Conservation (phyloP, 2,329 filamentous ascomycete species). For the Ambrosiella beaveri region DNA sequence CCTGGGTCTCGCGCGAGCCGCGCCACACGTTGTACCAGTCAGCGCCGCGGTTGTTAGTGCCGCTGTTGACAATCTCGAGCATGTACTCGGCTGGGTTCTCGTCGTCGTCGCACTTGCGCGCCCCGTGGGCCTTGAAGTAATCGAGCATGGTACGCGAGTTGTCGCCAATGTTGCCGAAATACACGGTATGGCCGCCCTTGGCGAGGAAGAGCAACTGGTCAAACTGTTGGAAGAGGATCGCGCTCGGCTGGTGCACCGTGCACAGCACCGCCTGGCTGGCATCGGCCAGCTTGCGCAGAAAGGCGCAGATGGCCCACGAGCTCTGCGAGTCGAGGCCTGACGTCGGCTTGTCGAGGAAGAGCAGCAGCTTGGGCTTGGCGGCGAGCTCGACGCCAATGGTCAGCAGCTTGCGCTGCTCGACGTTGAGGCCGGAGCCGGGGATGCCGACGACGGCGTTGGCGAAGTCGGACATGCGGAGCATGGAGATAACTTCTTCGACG, state of each 20-base stretch:
- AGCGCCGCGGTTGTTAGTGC: slow-evolving; percentile 21
- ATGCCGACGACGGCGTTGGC: slow-evolving; percentile 48
- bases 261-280: slow-evolving; percentile 36
- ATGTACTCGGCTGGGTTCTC: slow-evolving; percentile 67
- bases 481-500: slow-evolving; percentile 46
- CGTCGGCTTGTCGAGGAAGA: slow-evolving; percentile 47
- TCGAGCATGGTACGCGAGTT: slow-evolving; percentile 38
- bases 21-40: slow-evolving; percentile 58
- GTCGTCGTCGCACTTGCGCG: slow-evolving; percentile 36
- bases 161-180: slow-evolving; percentile 49
- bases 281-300: slow-evolving; percentile 43
- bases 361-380: slow-evolving; percentile 37
- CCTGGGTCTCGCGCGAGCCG: slow-evolving; percentile 31
- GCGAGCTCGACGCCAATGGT: slow-evolving; percentile 45
- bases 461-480: slow-evolving; percentile 50
- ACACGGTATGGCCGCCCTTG: slow-evolving; percentile 47
- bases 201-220: slow-evolving; percentile 48
- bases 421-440: slow-evolving; percentile 42
- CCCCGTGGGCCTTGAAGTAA: slow-evolving; percentile 51
- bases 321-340: slow-evolving; percentile 45
- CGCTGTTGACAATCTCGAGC: slow-evolving; percentile 35
- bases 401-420: slow-evolving; percentile 43
- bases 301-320: slow-evolving; percentile 44
- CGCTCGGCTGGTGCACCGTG: slow-evolving; percentile 38
- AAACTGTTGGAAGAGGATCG: slow-evolving; percentile 36